Base-by-base conservation (phyloP, 2,329 filamentous ascomycete genomes). In the Fusarium penzigii region DNA sequence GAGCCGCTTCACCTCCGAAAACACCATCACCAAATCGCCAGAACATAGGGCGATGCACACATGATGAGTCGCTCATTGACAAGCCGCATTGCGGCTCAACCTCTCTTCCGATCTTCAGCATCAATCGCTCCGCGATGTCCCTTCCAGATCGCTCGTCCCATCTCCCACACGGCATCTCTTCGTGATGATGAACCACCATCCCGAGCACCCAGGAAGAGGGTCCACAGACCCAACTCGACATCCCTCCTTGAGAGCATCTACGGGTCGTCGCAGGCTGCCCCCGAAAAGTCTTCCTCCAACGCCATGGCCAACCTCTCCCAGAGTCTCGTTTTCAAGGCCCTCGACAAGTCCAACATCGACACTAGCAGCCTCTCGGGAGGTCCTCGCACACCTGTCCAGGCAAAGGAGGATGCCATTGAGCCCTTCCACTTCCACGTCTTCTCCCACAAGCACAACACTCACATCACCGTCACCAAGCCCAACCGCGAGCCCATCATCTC, bases 391-490 rank as follows among this genome's bases (percentile, higher is more conserved):
- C 47, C 59, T 4, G 49, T 56, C 8, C 55, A 69, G 48, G 52
- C 60, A 39, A 68, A 63, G 42, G 73, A 78, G 42, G 67, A 75
- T 46, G 61, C 70, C 13, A 57, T 76, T 38, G 82, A 88, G 67
- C 87, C 89, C 3, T 91, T 91, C 76, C 91, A 96, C 70, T 81
- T 99, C 58, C 90, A 96, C 76, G 79, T 99, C 70, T 93, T 85
- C 74, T 77, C 88, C 29, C 87, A 89, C 70, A 95, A 91, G 76
- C 94, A 97, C 82, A 99, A 99, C 77, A 94, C 90, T 17, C 91
- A 97, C 73, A 83, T 99, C 65, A 97, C 92, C 2, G 83, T 97
- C 61, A 90, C 92, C 17, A 86, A 87, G 66, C 92, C 94, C 29
- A 86, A 91, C 70, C 82, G 88, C 44, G 83, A 90, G 58, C 83